phyloP scores from a whole-genome alignment of 768 basidiomycete species.

The Hydnomerulius pinastri region DNA sequence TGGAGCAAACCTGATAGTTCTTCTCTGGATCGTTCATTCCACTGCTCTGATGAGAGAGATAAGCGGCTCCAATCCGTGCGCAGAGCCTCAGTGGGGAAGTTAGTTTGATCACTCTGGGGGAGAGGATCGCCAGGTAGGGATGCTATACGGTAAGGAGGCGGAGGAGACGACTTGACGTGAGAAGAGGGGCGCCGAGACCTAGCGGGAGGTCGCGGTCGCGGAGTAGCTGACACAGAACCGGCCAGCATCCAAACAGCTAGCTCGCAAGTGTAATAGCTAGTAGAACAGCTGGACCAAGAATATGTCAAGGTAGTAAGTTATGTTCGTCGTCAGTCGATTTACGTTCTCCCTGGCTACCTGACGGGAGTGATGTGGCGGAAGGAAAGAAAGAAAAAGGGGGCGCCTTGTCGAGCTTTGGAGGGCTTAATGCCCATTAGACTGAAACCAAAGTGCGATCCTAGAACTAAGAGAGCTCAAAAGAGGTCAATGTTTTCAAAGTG shows the following conservation, averaged over 20 bases:
- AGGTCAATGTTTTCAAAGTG: too few relatives aligned
- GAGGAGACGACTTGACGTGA: constrained; percentile 43
- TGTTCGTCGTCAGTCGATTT: neutral
- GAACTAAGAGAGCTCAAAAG: neutral
- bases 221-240: constrained; percentile 35
- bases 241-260: constrained; percentile 44
- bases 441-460: constrained; percentile 10
- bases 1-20: constrained; percentile 70
- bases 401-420: neutral
- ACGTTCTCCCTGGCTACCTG: neutral
- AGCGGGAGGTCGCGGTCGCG: constrained; percentile 73
- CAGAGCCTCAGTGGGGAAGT: constrained; percentile 30
- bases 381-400: constrained; percentile 2
- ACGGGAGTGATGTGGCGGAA: constrained; percentile 3
- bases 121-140: constrained; percentile 33
- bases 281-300: neutral
- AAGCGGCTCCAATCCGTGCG: constrained; percentile 12
- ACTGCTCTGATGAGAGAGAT: constrained; percentile 40
- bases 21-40: constrained; percentile 71
- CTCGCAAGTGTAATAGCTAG: neutral
- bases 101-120: constrained; percentile 32
- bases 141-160: constrained; percentile 59
- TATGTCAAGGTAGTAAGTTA: too few relatives aligned
- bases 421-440: constrained; percentile 23
- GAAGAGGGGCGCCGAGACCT: constrained; percentile 53